These are phyloP conservation scores for Platanthera guangdongensis DNA, from an alignment of 106 monocot species.

Conservation along the genomic window DNA sequence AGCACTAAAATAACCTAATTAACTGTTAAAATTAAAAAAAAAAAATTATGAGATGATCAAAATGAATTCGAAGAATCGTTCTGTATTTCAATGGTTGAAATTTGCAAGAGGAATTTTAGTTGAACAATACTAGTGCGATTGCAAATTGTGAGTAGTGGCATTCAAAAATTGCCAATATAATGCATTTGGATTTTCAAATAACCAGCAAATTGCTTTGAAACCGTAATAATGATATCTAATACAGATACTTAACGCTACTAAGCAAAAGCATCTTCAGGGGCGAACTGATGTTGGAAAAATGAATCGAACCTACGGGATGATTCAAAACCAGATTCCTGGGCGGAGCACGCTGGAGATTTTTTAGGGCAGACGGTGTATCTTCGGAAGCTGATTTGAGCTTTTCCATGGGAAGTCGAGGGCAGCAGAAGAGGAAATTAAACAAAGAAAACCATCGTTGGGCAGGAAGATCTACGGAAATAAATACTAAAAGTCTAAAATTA, in stretches of 20 bases:
- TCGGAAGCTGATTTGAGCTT: neutral
- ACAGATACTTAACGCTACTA: neutral
- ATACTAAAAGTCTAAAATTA: too few species aligned
- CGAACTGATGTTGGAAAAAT: neutral
- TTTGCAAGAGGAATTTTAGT: neutral
- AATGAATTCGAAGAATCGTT: neutral
- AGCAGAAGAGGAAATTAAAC: too few species aligned
- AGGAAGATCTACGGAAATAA: too few species aligned
- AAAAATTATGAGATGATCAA: neutral
- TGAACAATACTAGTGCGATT: neutral
- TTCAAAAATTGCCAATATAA: neutral
- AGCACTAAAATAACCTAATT: neutral
- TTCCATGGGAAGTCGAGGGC: neutral
- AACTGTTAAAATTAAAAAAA: neutral
- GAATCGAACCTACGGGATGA: neutral
- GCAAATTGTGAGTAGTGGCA: neutral
- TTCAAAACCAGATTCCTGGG: neutral
- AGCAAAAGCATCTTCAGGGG: neutral
- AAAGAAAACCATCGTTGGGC: too few species aligned
- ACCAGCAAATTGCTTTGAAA: neutral
- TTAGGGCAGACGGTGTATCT: neutral
- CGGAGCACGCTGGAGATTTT: neutral
- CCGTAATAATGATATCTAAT: neutral
- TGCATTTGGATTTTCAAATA: neutral
- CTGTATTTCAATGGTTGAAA: neutral